Evolutionary conservation across 495 filamentous ascomycete genomes (phyloP).

Genomic region (Podospora pseudocomata): DNA sequence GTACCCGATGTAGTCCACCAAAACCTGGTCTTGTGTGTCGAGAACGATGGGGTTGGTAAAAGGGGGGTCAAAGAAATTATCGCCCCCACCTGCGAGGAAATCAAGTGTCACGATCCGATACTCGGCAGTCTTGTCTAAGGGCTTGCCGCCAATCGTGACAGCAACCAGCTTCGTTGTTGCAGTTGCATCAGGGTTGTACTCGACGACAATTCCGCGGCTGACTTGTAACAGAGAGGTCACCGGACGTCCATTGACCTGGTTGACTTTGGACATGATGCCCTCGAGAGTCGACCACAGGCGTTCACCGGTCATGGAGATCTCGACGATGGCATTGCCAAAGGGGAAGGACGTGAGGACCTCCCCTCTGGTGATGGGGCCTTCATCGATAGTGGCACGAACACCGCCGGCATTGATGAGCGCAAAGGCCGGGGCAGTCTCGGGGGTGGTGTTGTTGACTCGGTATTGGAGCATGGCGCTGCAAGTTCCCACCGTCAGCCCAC

Average conservation of each 20-base stretch:
- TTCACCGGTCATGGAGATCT: conserved; percentile 41
- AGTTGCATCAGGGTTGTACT: conserved; percentile 37
- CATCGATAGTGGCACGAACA: conserved; percentile 53
- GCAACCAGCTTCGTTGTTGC: conserved; percentile 33
- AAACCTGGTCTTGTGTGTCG: conserved; percentile 51
- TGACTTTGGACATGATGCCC: conserved; percentile 45
- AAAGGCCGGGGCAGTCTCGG: conserved; percentile 35
- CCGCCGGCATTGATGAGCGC: conserved; percentile 56
- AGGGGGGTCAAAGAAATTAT: conserved; percentile 47
- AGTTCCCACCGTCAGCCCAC: neutral
- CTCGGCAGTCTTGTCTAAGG: conserved; percentile 32
- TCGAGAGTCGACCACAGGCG: conserved; percentile 50
- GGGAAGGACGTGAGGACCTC: conserved; percentile 56
- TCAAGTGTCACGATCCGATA: conserved; percentile 55
- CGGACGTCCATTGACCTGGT: conserved; percentile 41
- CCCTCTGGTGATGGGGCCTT: conserved; percentile 49
- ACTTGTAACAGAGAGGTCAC: conserved; percentile 54
- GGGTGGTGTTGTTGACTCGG: conserved; percentile 37
- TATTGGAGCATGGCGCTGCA: conserved; percentile 53
- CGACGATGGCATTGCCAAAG: conserved; percentile 55
- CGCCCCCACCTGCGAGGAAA: conserved; percentile 53
- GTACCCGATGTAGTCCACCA: conserved; percentile 43
- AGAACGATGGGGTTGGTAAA: conserved; percentile 38
- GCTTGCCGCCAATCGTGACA: conserved; percentile 39
- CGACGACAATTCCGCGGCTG: conserved; percentile 43